Base-by-base conservation (phyloP, 257 asterid species). In the Lycium barbarum region DNA sequence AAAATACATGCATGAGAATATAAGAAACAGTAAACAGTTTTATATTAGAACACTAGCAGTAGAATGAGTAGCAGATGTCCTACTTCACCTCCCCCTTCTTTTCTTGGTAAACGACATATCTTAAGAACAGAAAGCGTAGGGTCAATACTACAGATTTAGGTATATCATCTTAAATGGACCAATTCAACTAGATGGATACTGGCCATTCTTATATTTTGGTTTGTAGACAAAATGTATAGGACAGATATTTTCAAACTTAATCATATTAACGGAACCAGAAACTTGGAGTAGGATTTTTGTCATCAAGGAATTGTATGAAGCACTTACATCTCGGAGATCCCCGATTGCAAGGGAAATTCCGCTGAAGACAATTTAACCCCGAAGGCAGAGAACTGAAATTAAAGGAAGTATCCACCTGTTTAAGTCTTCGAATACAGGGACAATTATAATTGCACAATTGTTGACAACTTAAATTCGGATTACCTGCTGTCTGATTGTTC, bases 331-430 rank as follows among this genome's bases (percentile, higher is more conserved):
- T 70, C 18, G 96, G 98, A 1, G 82, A 18, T 49, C 90, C 94
- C 84, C 93, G 91, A 66, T 79, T 51, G 90, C 97, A 95, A 62
- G 94, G 96, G 71, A 94, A 95, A 87, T 87, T 90, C 49, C 91
- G 80, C 43, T 94, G 98, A 80, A 94, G 98, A 79, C 98, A 95
- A 86, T 91, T 76, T 88, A 91, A 82, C 83, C 98, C 94, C 1
- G 89, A 84, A 17, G 92, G 91, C 81, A 92, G 76, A 79, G 55
- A 84, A 81, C 97, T 93, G 91, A 74, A 88, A 62, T 49, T 54
- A 86, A 71, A 74, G 47, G 81, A 11, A 51, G 15, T 51, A 76
- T 76, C 45, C 49, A 51, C 61, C 81, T 45, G 1, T 74, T 22
- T 49, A 22, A 74, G 62, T 49, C 49, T 74, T 74, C 22, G 14